These are phyloP conservation scores for Candida germanica DNA, from an alignment of 805 yeast species.

Conservation along the genomic window DNA sequence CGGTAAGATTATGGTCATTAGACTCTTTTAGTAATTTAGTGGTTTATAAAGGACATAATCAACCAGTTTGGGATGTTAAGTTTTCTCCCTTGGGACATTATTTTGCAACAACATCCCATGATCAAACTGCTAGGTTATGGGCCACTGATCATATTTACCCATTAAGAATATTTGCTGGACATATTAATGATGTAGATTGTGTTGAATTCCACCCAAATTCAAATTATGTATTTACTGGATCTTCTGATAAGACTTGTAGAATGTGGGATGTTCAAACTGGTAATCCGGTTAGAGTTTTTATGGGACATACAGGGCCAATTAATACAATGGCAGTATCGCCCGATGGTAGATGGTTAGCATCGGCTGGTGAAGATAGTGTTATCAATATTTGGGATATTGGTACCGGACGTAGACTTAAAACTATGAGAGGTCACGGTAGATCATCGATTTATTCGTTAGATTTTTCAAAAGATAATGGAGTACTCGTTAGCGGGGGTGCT, in stretches of 20 bases:
- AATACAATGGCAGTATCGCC: constrained; percentile 87
- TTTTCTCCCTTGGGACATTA: constrained; percentile 95
- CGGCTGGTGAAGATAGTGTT: constrained; percentile 89
- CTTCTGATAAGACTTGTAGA: constrained; percentile 90
- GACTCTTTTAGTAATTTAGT: constrained; percentile 89
- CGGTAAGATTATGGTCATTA: constrained; percentile 89
- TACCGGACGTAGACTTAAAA: constrained; percentile 79
- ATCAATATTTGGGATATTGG: constrained; percentile 94
- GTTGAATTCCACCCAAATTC: constrained; percentile 96
- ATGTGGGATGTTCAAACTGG: constrained; percentile 98
- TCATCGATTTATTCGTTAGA: constrained; percentile 80
- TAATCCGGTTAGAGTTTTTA: constrained; percentile 82
- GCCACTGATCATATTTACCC: constrained; percentile 98
- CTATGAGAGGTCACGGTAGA: constrained; percentile 94
- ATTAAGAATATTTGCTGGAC: constrained; percentile 94
- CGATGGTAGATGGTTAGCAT: constrained; percentile 94
- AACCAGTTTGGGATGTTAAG: constrained; percentile 96
- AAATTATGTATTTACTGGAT: constrained; percentile 90
- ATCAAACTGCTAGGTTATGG: constrained; percentile 97
- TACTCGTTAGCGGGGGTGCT: constrained; percentile 86
- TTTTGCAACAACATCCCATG: constrained; percentile 97
- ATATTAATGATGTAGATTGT: constrained; percentile 91
- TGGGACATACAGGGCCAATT: constrained; percentile 90
- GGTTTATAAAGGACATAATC: constrained; percentile 93
- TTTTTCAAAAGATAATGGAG: constrained; percentile 84